Evolutionary conservation across 1,284 basidiomycete species (phyloP).

Genomic region (Cryptococcus sp.): DNA sequence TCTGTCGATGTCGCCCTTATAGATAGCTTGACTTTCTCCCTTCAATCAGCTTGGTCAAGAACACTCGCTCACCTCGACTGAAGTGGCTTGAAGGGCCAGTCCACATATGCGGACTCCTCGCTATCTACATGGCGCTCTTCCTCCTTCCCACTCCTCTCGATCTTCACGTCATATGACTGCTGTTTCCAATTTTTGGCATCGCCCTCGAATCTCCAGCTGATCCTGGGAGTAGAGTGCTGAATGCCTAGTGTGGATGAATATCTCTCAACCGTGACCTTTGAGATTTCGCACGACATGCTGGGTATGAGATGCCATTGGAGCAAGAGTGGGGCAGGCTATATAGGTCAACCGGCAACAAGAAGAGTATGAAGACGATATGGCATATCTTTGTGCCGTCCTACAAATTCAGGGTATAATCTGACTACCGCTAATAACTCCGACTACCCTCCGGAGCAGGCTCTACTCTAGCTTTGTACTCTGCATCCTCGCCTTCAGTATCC

Average conservation of each 20-base stretch:
- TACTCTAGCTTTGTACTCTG: conserved; percentile 1
- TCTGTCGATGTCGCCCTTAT: conserved; percentile 15
- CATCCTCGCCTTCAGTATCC: neutral
- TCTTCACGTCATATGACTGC: conserved; percentile 4
- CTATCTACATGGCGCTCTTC: conserved; percentile 2
- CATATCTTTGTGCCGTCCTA: no score
- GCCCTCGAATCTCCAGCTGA: conserved; percentile 9
- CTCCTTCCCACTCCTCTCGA: neutral
- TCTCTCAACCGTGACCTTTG: neutral
- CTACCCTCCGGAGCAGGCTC: neutral
- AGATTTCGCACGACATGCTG: neutral
- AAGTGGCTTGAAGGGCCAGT: conserved; percentile 22
- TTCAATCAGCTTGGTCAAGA: neutral
- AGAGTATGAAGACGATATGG: no score
- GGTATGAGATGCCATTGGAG: neutral
- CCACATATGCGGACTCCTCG: conserved; percentile 9
- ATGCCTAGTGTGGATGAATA: neutral
- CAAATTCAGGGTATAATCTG: no score
- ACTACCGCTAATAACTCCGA: neutral
- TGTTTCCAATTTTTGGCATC: conserved; percentile 6
- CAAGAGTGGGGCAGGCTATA: neutral
- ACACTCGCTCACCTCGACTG: conserved; percentile 7
- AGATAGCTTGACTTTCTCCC: conserved; percentile 18
- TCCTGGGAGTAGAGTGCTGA: conserved; percentile 1
- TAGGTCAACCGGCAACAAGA: neutral